phyloP scores from a whole-genome alignment of 495 filamentous ascomycete species.

The Aspergillus cavernicola region DNA sequence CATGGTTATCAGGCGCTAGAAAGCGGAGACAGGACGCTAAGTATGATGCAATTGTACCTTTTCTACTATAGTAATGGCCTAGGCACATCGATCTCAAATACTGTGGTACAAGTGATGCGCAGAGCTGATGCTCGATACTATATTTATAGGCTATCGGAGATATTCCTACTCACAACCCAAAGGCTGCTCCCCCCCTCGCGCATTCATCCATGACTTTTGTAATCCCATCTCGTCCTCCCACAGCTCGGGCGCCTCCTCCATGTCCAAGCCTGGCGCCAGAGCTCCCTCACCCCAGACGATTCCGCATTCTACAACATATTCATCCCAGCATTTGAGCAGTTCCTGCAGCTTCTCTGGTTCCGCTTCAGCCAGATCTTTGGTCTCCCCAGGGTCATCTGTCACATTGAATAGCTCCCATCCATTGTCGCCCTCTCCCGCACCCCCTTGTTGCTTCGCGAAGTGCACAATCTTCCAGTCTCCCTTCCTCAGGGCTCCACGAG shows the following conservation, averaged over 20 bases:
- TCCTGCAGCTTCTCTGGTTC: background rate
- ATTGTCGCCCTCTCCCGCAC: background rate
- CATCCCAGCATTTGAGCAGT: background rate
- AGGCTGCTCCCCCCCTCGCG: background rate
- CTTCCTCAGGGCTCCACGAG: background rate
- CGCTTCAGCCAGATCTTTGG: background rate
- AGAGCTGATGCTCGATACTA: too few species aligned
- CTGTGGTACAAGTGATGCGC: too few species aligned
- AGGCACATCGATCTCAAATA: too few species aligned
- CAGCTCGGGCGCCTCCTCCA: background rate
- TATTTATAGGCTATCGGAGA: too few species aligned
- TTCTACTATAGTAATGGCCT: too few species aligned
- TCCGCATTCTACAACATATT: background rate
- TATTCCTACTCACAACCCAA: too few species aligned
- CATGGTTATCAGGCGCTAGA: too few species aligned
- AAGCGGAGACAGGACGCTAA: too few species aligned
- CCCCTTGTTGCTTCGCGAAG: background rate
- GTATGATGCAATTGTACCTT: too few species aligned
- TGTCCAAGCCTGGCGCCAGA: background rate
- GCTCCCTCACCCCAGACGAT: background rate
- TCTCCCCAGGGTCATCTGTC: background rate
- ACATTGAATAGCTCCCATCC: constrained; percentile 1
- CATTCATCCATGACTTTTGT: background rate
- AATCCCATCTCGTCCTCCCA: background rate
- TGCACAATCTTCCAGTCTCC: constrained; percentile 1